These are phyloP conservation scores for Coniferiporia sulphurascens DNA, from an alignment of 1,284 basidiomycete species.

Conservation along the genomic window DNA sequence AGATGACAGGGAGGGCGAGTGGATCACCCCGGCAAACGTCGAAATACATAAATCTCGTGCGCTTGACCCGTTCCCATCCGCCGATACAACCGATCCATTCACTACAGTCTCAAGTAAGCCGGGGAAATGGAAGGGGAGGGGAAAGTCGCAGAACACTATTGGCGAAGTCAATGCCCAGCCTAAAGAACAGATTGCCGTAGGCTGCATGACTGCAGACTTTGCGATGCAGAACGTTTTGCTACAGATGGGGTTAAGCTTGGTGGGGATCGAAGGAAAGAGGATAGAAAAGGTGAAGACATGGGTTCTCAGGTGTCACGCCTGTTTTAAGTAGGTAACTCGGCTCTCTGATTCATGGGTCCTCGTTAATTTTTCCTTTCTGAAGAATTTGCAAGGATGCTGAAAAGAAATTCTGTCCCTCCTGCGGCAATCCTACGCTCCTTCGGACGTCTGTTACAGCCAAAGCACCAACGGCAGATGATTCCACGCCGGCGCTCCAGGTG, in stretches of 20 bases:
- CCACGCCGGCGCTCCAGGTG: slow-evolving; percentile 67
- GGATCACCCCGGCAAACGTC: slow-evolving; percentile 95
- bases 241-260: slow-evolving; percentile 90
- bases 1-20: slow-evolving; percentile 88
- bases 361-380: slow-evolving; percentile 13
- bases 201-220: slow-evolving; percentile 98
- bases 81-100: slow-evolving; percentile 20
- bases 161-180: slow-evolving; percentile 3
- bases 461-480: slow-evolving; percentile 52
- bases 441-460: slow-evolving; percentile 88
- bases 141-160: neutral
- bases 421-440: slow-evolving; percentile 89
- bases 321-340: slow-evolving; percentile 82
- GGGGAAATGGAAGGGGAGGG: slow-evolving; percentile 33
- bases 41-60: slow-evolving; percentile 85
- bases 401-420: slow-evolving; percentile 97
- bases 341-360: neutral
- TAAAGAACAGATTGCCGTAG: slow-evolving; percentile 52
- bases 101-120: slow-evolving; percentile 27
- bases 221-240: slow-evolving; percentile 98
- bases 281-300: slow-evolving; percentile 93
- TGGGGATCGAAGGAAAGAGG: slow-evolving; percentile 88
- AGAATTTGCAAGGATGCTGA: slow-evolving; percentile 95
- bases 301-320: slow-evolving; percentile 96
- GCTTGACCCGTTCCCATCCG: slow-evolving; percentile 70